Percentiles rank a stretch among this genome's conserved stretches.
These are phyloP conservation scores for Dictyostelium firmibasis DNA, from an alignment of 78 protist species.

Conservation along the genomic window DNA sequence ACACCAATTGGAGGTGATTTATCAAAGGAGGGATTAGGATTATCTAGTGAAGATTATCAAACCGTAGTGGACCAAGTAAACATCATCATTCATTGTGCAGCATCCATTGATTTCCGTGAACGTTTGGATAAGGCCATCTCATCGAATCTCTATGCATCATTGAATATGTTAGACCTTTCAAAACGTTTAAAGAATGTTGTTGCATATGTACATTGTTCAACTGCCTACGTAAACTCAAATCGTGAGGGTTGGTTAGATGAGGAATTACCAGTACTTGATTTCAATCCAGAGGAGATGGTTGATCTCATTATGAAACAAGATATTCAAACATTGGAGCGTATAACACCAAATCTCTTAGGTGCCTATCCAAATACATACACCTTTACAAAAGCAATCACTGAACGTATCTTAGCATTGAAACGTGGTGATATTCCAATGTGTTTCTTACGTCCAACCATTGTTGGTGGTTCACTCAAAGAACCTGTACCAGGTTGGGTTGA, in stretches of 20 bases:
- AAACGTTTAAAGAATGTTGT: slow-evolving; percentile 18
- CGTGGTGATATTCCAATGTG: slow-evolving; percentile 82
- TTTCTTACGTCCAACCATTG: slow-evolving; percentile 90
- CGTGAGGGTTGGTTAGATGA: slow-evolving; percentile 81
- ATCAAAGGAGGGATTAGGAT: slow-evolving; percentile 57
- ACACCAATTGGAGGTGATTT: slow-evolving; percentile 84
- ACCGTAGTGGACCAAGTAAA: slow-evolving; percentile 18
- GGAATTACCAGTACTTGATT: slow-evolving; percentile 73
- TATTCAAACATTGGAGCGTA: slow-evolving; percentile 38
- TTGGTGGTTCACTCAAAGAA: slow-evolving; percentile 84
- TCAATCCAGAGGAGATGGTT: slow-evolving; percentile 83
- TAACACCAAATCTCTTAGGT: slow-evolving; percentile 67
- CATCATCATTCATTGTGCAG: slow-evolving; percentile 87
- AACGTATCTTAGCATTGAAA: slow-evolving; percentile 67
- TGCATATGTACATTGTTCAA: slow-evolving; percentile 89
- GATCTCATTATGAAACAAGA: slow-evolving; percentile 55
- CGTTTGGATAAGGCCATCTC: slow-evolving; percentile 78
- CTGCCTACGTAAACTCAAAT: slow-evolving; percentile 88
- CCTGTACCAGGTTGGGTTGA: slow-evolving; percentile 92
- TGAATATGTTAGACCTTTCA: slow-evolving; percentile 81
- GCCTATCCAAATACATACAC: slow-evolving; percentile 92
- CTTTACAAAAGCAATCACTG: slow-evolving; percentile 90
- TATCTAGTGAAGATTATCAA: slow-evolving; percentile 25
- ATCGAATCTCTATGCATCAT: slow-evolving; percentile 81
- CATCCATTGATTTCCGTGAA: slow-evolving; percentile 90